phyloP scores from a whole-genome alignment of 2,329 filamentous ascomycete species.

The Colletotrichum sp. region DNA sequence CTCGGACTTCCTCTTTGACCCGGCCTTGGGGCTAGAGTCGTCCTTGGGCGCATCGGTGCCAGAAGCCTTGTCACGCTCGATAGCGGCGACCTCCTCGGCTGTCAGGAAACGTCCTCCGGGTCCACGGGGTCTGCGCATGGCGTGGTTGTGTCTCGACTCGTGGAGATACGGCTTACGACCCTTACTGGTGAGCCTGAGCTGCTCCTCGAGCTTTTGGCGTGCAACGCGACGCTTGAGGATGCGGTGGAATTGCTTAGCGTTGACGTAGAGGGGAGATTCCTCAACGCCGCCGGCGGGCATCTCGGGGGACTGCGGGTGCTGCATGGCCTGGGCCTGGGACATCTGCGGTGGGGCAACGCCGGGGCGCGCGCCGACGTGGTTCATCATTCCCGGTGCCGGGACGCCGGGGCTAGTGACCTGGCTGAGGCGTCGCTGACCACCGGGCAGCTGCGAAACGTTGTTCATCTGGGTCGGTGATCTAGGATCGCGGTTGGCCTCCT shows the following conservation, averaged over 20 bases:
- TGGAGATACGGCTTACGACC: constrained; percentile 96
- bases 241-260: constrained; percentile 97
- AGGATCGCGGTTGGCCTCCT: constrained; percentile 69
- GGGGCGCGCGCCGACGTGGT: constrained; percentile 58
- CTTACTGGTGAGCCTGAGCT: constrained; percentile 89
- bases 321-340: constrained; percentile 68
- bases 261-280: constrained; percentile 95
- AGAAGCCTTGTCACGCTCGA: constrained; percentile 70
- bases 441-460: constrained; percentile 63
- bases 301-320: constrained; percentile 78
- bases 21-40: constrained; percentile 35
- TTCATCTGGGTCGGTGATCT: constrained; percentile 79
- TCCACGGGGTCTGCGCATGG: constrained; percentile 92
- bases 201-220: constrained; percentile 91
- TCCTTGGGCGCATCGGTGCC: constrained; percentile 29
- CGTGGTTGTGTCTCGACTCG: constrained; percentile 96
- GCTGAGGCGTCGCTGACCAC: constrained; percentile 71
- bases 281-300: constrained; percentile 75
- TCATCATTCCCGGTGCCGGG: constrained; percentile 77
- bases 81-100: constrained; percentile 90
- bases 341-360: constrained; percentile 64
- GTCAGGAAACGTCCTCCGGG: constrained; percentile 96
- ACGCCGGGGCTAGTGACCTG: constrained; percentile 79
- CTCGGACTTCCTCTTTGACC: constrained; percentile 67
- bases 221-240: constrained; percentile 95